Conservation (phyloP, 192 early-diverging fungal genomes). For the Piromyces finnis region DNA sequence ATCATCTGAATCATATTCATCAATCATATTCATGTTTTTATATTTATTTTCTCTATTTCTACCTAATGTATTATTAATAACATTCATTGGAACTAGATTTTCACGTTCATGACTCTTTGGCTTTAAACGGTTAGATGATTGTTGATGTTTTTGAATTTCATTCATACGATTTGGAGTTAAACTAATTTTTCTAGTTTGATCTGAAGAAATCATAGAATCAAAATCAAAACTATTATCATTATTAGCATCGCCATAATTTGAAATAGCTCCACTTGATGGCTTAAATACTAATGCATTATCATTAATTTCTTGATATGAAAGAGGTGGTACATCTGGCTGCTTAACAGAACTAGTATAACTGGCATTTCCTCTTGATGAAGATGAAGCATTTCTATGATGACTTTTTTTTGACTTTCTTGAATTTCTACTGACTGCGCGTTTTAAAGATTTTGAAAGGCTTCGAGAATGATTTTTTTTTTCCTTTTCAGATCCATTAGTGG, state of each 20-base stretch:
- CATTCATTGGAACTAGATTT: not conserved
- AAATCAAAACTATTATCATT: not conserved
- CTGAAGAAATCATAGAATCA: not conserved
- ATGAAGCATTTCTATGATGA: not conserved
- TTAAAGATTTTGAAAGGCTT: not conserved
- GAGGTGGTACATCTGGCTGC: no score
- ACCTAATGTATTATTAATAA: not conserved
- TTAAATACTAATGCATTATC: not conserved
- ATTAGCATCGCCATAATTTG: not conserved
- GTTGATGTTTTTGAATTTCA: not conserved
- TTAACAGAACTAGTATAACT: not conserved
- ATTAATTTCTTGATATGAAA: not conserved
- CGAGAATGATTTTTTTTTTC: not conserved
- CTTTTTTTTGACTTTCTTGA: not conserved
- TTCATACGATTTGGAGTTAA: not conserved
- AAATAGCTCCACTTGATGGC: not conserved
- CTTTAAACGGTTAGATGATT: not conserved
- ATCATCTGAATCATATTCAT: not conserved
- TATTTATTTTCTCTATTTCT: not conserved
- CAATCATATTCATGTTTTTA: not conserved
- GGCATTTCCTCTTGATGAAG: no score
- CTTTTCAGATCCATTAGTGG: not conserved
- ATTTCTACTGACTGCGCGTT: not conserved
- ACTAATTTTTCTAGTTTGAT: not conserved
- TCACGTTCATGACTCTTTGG: not conserved